Percentiles rank a stretch among this genome's conserved stretches.
These are phyloP conservation scores for Zoysia matrella DNA, from an alignment of 202 grass and related monocot genomes.

Conservation along the genomic window DNA sequence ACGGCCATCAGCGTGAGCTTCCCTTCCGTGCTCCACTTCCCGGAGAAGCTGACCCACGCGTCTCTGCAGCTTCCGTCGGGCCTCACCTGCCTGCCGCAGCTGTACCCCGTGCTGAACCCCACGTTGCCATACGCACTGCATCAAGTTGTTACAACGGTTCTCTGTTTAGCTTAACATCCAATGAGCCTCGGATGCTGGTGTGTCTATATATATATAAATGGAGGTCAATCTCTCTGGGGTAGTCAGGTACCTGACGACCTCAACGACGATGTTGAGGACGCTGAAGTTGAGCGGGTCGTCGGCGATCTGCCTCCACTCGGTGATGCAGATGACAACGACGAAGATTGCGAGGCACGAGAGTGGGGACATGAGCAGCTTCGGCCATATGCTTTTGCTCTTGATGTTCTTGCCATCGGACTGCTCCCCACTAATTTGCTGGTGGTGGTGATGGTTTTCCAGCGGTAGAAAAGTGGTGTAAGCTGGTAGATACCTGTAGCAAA, in stretches of 20 bases:
- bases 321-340: conserved; percentile 67
- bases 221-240: too few species aligned
- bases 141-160: neutral
- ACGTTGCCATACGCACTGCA: conserved; percentile 80
- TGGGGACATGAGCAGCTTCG: conserved; percentile 54
- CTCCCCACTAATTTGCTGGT: neutral
- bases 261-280: conserved; percentile 70
- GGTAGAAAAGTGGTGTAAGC: conserved; percentile 68
- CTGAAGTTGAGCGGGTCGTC: conserved; percentile 79
- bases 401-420: neutral
- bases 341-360: conserved; percentile 68
- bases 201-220: neutral
- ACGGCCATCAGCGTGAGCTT: conserved; percentile 73
- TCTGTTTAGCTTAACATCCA: too few species aligned
- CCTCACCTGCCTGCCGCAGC: conserved; percentile 60
- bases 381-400: conserved; percentile 28
- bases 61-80: conserved; percentile 51
- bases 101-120: conserved; percentile 82
- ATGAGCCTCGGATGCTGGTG: too few species aligned
- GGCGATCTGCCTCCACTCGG: conserved; percentile 59
- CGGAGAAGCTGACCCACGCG: conserved; percentile 57
- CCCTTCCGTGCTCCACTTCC: conserved; percentile 70
- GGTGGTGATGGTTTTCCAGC: neutral
- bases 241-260: conserved; percentile 78
- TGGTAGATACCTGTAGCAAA: conserved; percentile 65